Percentiles rank a stretch among this genome's conserved stretches.
phyloP scores from a whole-genome alignment of 139 green algal species.

The Tetraselmis striata region DNA sequence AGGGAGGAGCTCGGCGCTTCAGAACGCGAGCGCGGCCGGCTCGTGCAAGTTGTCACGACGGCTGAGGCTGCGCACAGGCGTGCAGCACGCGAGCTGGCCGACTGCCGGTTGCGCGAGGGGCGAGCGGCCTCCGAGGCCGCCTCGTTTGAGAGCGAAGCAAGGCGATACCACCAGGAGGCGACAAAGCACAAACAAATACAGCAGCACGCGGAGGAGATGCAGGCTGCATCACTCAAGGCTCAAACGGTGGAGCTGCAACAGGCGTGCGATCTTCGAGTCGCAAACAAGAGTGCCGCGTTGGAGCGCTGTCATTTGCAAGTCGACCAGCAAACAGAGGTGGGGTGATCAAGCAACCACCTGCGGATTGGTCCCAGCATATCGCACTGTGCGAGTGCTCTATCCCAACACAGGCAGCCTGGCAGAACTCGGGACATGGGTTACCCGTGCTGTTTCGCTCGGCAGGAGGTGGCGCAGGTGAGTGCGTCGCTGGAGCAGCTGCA shows the following conservation, averaged over 20 bases:
- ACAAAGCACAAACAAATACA: background rate
- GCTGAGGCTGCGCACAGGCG: background rate
- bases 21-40: background rate
- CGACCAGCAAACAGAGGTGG: background rate
- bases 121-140: background rate
- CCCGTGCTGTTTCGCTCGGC: too few relatives aligned
- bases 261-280: background rate
- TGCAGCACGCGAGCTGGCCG: background rate
- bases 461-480: too few relatives aligned
- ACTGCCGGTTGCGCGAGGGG: background rate
- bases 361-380: background rate
- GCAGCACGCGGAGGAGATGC: background rate
- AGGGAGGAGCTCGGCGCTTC: background rate
- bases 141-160: background rate
- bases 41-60: background rate
- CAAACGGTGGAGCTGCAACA: background rate
- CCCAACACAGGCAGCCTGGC: background rate
- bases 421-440: too few relatives aligned
- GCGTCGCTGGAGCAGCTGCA: too few relatives aligned
- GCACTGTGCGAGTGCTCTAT: background rate
- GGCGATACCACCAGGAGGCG: background rate
- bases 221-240: background rate
- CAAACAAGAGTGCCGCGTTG: too few relatives aligned
- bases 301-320: too few relatives aligned
- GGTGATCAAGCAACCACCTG: background rate